Conservation (phyloP, 164 flowering plant genomes). For the Piper betle region DNA sequence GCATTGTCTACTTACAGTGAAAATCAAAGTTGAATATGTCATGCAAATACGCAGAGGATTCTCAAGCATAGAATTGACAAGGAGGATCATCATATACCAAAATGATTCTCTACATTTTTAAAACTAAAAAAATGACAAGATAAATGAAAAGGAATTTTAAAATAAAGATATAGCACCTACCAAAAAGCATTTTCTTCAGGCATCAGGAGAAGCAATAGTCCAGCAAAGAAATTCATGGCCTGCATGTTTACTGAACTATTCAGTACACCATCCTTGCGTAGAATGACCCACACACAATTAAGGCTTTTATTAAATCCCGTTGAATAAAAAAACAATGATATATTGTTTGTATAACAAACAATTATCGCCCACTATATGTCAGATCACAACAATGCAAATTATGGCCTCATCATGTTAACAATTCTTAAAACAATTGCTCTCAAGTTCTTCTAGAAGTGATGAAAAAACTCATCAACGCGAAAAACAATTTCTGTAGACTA, state of each 20-base stretch:
- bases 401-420: background rate
- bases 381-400: background rate
- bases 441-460: background rate
- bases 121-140: no score
- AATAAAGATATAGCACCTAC: slow-evolving; percentile 25
- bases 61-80: no score
- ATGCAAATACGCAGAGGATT: no score
- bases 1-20: background rate
- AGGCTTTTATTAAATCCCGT: background rate
- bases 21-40: no score
- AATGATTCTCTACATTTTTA: background rate
- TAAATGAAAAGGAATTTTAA: background rate
- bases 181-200: slow-evolving; percentile 99
- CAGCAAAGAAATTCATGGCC: slow-evolving; percentile 99
- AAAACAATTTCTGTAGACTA: background rate
- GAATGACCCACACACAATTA: background rate
- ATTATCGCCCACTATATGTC: background rate
- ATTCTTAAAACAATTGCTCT: background rate
- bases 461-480: no score
- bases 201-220: slow-evolving; percentile 78
- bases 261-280: background rate
- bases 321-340: no score
- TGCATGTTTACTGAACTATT: slow-evolving; percentile 18
- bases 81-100: no score
- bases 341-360: background rate